Base-by-base conservation (phyloP, 805 yeast genomes). In the Jamesozyma hellenica region DNA sequence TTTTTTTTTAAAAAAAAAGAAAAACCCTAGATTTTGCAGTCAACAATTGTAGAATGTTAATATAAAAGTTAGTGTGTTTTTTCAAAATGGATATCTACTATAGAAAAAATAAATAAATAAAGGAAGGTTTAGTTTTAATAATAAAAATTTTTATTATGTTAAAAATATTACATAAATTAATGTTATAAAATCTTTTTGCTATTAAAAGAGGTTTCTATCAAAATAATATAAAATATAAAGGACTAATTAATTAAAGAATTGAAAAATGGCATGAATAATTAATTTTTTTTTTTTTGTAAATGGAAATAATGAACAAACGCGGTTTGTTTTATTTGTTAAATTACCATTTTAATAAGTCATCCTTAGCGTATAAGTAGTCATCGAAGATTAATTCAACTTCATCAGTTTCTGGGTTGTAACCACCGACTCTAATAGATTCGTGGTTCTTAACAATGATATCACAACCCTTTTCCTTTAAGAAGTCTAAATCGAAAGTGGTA, bases 361-460 rank as follows among this genome's bases (percentile, higher is more conserved):
- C 63, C 57, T 58, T 58, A 38, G 60, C 64, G 54, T 57, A 61
- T 45, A 57, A 47, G 56, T 63, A 64, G 38, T 66, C 67, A 35
- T 58, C 53, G 38, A 66, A 60, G 45, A 58, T 42, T 38, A 66
- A 51, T 45, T 64, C 62, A 41, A 65, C 58, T 40, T 57, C 60
- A 39, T 66, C 67, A 41, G 60, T 58, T 38, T 64, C 65, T 28
- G 67, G 51, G 54, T 70, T 57, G 68, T 74, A 79, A 28, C 70
- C 70, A 39, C 70, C 72, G 42, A 82, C 72, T 60, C 67, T 69
- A 55, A 83, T 76, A 39, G 72, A 68, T 33, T 71, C 67, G 63
- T 82, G 71, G 66, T 82, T 85, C 56, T 78, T 75, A 44, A 85
- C 85, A 41, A 83, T 87, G 58, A 79, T 81, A 55, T 77, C 81